phyloP scores from a whole-genome alignment of 441 rosid genomes.

The Isatis lusitanica region DNA sequence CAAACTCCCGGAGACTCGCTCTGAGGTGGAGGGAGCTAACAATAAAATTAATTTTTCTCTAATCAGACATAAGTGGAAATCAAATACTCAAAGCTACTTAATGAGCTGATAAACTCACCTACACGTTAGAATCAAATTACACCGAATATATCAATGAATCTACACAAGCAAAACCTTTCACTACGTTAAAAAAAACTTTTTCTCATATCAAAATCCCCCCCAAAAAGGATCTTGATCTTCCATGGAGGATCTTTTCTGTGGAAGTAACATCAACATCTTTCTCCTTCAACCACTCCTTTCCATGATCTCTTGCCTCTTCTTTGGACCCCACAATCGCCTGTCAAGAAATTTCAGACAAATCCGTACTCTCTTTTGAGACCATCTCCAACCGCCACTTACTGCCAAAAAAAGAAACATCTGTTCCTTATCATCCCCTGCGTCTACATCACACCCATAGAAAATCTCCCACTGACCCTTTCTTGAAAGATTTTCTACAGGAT shows the following conservation, averaged over 20 bases:
- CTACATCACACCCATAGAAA: conserved; percentile 20
- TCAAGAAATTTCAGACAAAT: conserved; percentile 26
- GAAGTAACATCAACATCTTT: conserved; percentile 35
- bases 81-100: conserved; percentile 11
- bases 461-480: conserved; percentile 32
- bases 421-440: conserved; percentile 34
- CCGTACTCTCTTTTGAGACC: conserved; percentile 30
- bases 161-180: conserved; percentile 1
- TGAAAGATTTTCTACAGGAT: conserved; percentile 21
- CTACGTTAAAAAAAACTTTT: conserved; percentile 18
- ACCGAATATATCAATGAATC: conserved; percentile 9
- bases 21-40: neutral
- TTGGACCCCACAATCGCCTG: conserved; percentile 30
- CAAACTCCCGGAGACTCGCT: conserved; percentile 1
- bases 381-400: conserved; percentile 36
- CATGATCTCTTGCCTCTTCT: conserved; percentile 34
- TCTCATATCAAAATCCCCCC: neutral
- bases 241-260: conserved; percentile 19
- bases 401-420: conserved; percentile 30
- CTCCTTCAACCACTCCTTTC: conserved; percentile 28
- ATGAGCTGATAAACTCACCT: conserved; percentile 16
- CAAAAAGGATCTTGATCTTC: neutral
- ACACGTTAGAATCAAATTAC: conserved; percentile 23
- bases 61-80: neutral
- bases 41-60: conserved; percentile 12